A percentile compares a stretch with the other conserved stretches of the same genome.
These are phyloP conservation scores for Rhodotorula sp. DNA, from an alignment of 1,284 basidiomycete species.

Conservation along the genomic window DNA sequence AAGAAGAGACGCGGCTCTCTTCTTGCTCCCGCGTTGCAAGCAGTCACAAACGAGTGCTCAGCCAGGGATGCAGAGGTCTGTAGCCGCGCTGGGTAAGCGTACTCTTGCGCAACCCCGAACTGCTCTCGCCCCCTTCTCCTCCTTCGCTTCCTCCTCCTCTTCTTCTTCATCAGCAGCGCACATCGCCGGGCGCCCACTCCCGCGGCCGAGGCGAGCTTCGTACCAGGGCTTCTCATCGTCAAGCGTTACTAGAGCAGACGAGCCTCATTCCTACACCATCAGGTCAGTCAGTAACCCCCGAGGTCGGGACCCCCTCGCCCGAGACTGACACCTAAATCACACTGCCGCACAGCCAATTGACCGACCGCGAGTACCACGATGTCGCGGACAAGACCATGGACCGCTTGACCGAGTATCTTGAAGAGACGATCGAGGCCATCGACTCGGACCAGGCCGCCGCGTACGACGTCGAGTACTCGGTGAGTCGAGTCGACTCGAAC, in stretches of 20 bases:
- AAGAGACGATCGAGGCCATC: constrained; percentile 67
- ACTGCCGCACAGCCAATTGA: constrained; percentile 56
- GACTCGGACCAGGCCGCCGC: constrained; percentile 49
- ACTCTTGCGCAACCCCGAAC: background rate
- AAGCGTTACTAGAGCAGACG: fast-evolving
- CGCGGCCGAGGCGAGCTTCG: too few species aligned
- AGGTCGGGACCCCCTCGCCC: too few species aligned
- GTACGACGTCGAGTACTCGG: constrained; percentile 91
- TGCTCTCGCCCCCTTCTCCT: background rate
- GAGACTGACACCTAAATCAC: background rate
- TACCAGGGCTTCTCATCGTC: background rate
- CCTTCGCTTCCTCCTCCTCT: background rate
- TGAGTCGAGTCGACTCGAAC: constrained; percentile 54
- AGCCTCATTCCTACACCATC: background rate
- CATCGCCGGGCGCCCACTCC: background rate
- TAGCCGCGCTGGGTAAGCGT: background rate
- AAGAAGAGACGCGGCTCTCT: background rate
- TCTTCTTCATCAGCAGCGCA: background rate
- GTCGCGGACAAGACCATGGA: constrained; percentile 82
- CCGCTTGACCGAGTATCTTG: constrained; percentile 71
- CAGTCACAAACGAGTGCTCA: background rate
- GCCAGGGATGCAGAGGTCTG: background rate
- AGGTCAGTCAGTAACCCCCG: background rate
- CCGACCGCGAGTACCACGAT: constrained; percentile 68
- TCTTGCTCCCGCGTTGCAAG: too few species aligned